Base-by-base conservation (phyloP, 164 flowering plant species). In the Houttuynia cordata region DNA sequence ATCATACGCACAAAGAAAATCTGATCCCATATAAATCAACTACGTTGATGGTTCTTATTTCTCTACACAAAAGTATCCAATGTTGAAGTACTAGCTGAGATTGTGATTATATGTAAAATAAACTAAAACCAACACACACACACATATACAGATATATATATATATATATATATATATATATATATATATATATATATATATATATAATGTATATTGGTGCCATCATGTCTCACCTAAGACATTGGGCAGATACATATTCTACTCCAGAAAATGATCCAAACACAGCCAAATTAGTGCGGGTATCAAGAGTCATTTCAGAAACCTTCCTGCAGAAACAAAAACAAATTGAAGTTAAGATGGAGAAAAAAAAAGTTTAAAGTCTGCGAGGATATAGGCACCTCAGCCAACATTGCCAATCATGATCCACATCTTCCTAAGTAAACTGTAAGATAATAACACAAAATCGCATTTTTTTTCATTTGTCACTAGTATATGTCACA, bases 191-290 rank as follows among this genome's bases (percentile, higher is more conserved):
- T n/a, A n/a, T n/a, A n/a, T n/a, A n/a, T n/a, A n/a, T n/a, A n/a
- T n/a, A n/a, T n/a, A n/a, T n/a, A n/a, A n/a, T n/a, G n/a, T n/a
- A n/a, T n/a, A n/a, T n/a, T n/a, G n/a, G n/a, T n/a, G n/a, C n/a
- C n/a, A n/a, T n/a, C 37, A 30, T 30, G 37, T 6, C 85, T 75
- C 69, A 87, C 97, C 97, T 86, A 39, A 93, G 69, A 69, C 95
- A 59, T 58, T 88, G 96, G 37, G 97, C 91, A 60, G 96, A 74
- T 65, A 93, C 81, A 74, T 87, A 93, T 58, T 93, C 97, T 47
- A 90, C 62, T 25, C 91, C 94, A 64, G 87, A 68, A 65, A 88
- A 88, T 64, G 97, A 76, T 51, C 68, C 66, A 51, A 85, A 88
- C 30, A 93, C 75, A 47, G 86, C 86, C 75, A 86, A 63, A 70